phyloP scores from a whole-genome alignment of 2,329 filamentous ascomycete genomes.

The Curvularia sp. region DNA sequence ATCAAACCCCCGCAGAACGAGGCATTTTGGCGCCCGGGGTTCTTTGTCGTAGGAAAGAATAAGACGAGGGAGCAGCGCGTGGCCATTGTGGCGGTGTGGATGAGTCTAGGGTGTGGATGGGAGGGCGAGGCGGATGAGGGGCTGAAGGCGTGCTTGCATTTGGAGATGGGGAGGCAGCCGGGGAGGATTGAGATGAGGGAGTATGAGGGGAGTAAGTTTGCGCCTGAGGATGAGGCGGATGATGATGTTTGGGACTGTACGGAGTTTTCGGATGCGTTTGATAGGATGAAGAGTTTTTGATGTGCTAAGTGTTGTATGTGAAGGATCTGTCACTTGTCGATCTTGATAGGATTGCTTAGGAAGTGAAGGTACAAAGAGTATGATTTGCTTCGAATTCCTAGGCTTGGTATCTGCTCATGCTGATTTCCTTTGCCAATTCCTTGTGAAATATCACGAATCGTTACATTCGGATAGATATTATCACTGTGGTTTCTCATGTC shows the following conservation, averaged over 20 bases:
- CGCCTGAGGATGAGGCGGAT: slow-evolving; percentile 28
- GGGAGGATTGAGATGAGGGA: slow-evolving; percentile 20
- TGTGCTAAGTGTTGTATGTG: neutral
- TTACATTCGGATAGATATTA: neutral
- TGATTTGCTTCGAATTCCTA: neutral
- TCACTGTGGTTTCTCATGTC: neutral
- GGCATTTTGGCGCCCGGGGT: slow-evolving; percentile 33
- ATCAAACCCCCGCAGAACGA: slow-evolving; percentile 30
- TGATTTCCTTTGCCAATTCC: neutral
- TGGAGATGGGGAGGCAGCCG: slow-evolving; percentile 33
- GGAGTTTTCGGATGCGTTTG: slow-evolving; percentile 37
- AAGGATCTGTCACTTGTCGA: neutral
- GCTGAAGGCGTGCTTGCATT: slow-evolving; percentile 31
- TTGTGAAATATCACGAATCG: neutral
- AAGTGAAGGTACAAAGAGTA: neutral
- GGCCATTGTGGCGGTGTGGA: slow-evolving; percentile 35
- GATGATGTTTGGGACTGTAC: slow-evolving; percentile 36
- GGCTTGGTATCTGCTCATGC: neutral
- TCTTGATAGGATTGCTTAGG: neutral
- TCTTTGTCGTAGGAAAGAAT: slow-evolving; percentile 31
- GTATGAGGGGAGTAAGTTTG: slow-evolving; percentile 32
- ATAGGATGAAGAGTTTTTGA: slow-evolving; percentile 18
- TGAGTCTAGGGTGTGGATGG: slow-evolving; percentile 32
- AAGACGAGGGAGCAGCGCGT: slow-evolving; percentile 39
- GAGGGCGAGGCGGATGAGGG: slow-evolving; percentile 26